Percentiles rank a stretch among this genome's conserved stretches.
These are phyloP conservation scores for Coemansia sp. DNA, from an alignment of 192 early-diverging fungal genomes.

Conservation along the genomic window DNA sequence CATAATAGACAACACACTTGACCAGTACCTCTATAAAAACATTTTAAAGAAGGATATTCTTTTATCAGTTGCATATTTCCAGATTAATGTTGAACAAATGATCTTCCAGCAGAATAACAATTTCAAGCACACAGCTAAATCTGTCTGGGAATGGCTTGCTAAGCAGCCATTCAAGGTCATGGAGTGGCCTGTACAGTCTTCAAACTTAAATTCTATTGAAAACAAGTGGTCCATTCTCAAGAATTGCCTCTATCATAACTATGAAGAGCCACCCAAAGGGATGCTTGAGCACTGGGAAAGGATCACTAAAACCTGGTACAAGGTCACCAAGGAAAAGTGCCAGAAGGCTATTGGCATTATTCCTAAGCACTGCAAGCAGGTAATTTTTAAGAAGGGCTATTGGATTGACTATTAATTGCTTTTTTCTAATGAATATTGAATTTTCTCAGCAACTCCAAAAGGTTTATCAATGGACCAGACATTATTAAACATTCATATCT, in stretches of 20 bases:
- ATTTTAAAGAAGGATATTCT: neutral
- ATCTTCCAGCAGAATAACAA: constrained; percentile 39
- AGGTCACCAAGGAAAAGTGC: constrained; percentile 9
- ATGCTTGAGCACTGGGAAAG: neutral
- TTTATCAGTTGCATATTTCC: constrained; percentile 9
- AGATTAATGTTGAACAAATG: neutral
- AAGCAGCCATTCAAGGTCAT: constrained; percentile 10
- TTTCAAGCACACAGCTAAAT: constrained; percentile 18
- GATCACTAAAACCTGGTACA: neutral
- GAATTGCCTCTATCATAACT: neutral
- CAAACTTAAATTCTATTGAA: constrained; percentile 16
- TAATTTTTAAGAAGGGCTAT: neutral
- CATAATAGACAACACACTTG: constrained; percentile 17
- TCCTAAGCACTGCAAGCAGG: neutral
- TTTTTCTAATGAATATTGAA: neutral
- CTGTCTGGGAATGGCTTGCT: neutral
- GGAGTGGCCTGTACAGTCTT: constrained; percentile 17
- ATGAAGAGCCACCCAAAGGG: neutral
- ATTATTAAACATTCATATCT: no score
- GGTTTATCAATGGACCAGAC: neutral
- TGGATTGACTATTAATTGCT: constrained; percentile 1
- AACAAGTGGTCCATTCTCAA: constrained; percentile 12
- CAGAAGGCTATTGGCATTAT: neutral
- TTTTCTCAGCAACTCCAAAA: no score
- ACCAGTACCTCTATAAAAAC: neutral